Conservation (phyloP, 2,329 filamentous ascomycete genomes). For the Xylaria sp. region DNA sequence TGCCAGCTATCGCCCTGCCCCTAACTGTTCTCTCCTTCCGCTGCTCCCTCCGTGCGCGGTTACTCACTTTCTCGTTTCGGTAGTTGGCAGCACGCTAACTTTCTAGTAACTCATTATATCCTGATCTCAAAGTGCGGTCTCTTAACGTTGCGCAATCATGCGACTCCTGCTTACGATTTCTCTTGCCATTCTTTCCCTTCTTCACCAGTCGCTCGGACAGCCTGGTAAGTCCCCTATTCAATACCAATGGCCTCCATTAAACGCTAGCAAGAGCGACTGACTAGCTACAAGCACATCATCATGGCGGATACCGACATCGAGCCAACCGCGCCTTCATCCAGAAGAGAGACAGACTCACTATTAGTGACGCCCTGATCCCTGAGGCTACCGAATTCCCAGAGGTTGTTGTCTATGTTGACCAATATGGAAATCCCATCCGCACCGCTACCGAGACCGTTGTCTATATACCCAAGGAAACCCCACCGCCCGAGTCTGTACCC, state of each 20-base stretch:
- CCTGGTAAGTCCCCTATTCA: constrained; percentile 47
- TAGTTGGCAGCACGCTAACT: constrained; percentile 36
- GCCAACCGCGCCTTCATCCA: constrained; percentile 37
- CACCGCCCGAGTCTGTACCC: constrained; percentile 18
- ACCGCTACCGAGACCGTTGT: constrained; percentile 54
- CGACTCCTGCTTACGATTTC: constrained; percentile 53
- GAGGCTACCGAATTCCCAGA: constrained; percentile 56
- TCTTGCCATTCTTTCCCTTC: constrained; percentile 52
- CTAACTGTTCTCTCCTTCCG: constrained; percentile 32
- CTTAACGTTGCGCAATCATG: constrained; percentile 52
- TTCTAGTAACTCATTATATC: constrained; percentile 41
- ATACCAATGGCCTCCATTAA: background rate
- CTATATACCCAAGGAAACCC: constrained; percentile 40
- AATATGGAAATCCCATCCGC: constrained; percentile 62
- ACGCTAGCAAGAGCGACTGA: constrained; percentile 24
- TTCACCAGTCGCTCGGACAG: constrained; percentile 55
- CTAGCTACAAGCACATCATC: constrained; percentile 44
- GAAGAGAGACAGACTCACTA: constrained; percentile 47
- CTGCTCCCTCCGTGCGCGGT: constrained; percentile 37
- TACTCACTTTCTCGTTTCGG: constrained; percentile 37
- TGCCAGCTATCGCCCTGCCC: constrained; percentile 27
- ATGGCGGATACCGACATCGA: constrained; percentile 48
- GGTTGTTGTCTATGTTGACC: constrained; percentile 69
- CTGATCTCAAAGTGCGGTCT: constrained; percentile 24
- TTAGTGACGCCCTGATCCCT: constrained; percentile 52